phyloP scores from a whole-genome alignment of 306 rosid species.

The Carpinus viminea region DNA sequence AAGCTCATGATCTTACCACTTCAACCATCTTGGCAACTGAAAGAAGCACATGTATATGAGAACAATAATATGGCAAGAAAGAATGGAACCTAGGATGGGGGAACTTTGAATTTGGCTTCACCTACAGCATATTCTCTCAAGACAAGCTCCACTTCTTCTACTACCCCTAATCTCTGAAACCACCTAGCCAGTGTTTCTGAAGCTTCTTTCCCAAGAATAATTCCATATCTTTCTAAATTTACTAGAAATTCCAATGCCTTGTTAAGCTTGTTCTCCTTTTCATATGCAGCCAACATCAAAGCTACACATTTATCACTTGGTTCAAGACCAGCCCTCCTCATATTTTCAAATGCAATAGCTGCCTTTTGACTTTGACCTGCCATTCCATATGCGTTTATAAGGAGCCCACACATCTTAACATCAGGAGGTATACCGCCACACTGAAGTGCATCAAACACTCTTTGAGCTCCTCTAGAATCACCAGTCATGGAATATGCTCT shows the following conservation, averaged over 20 bases:
- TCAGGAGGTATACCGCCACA: constrained; percentile 75
- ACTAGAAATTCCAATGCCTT: constrained; percentile 65
- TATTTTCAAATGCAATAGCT: constrained; percentile 62
- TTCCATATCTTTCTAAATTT: constrained; percentile 64
- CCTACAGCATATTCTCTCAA: constrained; percentile 61
- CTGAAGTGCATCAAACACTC: constrained; percentile 82
- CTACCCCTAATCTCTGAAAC: constrained; percentile 79
- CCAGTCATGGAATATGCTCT: constrained; percentile 71
- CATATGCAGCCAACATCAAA: constrained; percentile 59
- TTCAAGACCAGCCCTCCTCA: constrained; percentile 68
- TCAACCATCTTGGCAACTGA: not conserved
- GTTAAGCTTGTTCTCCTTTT: constrained; percentile 63
- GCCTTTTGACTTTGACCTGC: constrained; percentile 69
- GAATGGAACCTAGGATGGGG: constrained; percentile 14
- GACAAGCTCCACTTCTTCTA: constrained; percentile 73
- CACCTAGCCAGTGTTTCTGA: constrained; percentile 66
- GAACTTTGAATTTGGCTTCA: constrained; percentile 25
- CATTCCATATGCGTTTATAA: constrained; percentile 63
- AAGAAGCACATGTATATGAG: not conserved
- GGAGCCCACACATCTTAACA: constrained; percentile 66
- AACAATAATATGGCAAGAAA: not conserved
- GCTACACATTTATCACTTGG: constrained; percentile 81
- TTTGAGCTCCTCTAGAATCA: constrained; percentile 74
- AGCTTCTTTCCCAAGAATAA: constrained; percentile 71
- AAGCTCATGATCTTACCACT: not conserved